Conservation (phyloP, 768 basidiomycete genomes). For the Dacryopinax spathularia region DNA sequence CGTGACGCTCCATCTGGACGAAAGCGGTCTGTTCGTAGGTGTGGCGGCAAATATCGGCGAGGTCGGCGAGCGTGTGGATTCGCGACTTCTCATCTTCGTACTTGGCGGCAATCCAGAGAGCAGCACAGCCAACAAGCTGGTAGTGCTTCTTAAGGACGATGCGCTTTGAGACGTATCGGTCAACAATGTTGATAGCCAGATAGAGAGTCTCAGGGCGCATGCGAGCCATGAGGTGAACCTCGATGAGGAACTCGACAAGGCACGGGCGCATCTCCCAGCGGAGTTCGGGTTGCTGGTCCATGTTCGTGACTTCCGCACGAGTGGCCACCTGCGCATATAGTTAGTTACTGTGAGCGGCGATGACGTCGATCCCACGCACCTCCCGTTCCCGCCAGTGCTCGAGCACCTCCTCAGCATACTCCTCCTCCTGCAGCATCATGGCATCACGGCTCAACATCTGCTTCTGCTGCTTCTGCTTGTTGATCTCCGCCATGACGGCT, state of each 20-base stretch:
- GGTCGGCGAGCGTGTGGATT: constrained; percentile 87
- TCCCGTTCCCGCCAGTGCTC: constrained; percentile 97
- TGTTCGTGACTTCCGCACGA: constrained; percentile 82
- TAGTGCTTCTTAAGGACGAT: constrained; percentile 99
- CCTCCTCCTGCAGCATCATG: constrained; percentile 77
- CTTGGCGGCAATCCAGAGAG: constrained; percentile 98
- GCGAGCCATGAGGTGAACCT: constrained; percentile 94
- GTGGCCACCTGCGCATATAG: constrained; percentile 49
- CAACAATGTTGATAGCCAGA: constrained; percentile 95
- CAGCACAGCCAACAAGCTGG: constrained; percentile 95
- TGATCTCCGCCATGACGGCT: constrained; percentile 42
- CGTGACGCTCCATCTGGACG: constrained; percentile 98
- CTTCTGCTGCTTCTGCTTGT: constrained; percentile 32
- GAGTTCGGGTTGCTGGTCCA: constrained; percentile 99
- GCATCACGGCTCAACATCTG: constrained; percentile 44
- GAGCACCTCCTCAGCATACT: constrained; percentile 86
- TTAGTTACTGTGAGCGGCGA: constrained; percentile 8
- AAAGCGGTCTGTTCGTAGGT: constrained; percentile 96
- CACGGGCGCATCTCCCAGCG: constrained; percentile 99
- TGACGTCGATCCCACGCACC: constrained; percentile 35
- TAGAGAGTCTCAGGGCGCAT: constrained; percentile 97
- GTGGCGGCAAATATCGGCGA: constrained; percentile 87
- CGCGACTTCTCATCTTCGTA: constrained; percentile 99
- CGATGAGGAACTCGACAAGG: constrained; percentile 96
- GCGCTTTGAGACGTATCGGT: constrained; percentile 96